These are phyloP conservation scores for Cucumis hystrix DNA, from an alignment of 306 rosid species.

Conservation along the genomic window DNA sequence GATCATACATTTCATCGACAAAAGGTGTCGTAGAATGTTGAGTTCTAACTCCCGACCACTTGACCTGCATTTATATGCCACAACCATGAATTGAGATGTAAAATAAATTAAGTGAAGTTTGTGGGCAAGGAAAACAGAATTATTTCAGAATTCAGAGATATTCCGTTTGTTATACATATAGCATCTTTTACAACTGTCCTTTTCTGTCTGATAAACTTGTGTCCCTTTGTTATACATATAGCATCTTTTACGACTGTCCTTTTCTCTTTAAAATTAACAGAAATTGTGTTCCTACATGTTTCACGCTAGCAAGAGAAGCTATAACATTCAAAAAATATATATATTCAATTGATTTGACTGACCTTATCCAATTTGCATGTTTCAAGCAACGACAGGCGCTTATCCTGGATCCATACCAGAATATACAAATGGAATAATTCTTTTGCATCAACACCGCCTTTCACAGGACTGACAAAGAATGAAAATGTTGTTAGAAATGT, in stretches of 20 bases:
- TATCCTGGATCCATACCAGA: conserved; percentile 89
- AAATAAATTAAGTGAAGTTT: neutral
- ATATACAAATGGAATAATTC: conserved; percentile 90
- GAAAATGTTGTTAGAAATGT: conserved; percentile 4
- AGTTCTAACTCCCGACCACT: conserved; percentile 95
- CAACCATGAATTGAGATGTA: neutral
- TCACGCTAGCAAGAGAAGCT: neutral
- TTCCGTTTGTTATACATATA: neutral
- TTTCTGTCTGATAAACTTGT: neutral
- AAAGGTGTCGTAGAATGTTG: conserved; percentile 95
- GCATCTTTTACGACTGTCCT: neutral
- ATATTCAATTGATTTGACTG: neutral
- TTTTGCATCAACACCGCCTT: conserved; percentile 95
- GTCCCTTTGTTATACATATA: neutral
- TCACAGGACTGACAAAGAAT: conserved; percentile 45
- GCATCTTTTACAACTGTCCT: neutral
- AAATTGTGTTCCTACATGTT: neutral
- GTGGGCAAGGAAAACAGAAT: too few species aligned
- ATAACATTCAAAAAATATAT: neutral
- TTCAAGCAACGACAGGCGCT: conserved; percentile 73
- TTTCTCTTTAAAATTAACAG: neutral
- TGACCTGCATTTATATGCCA: conserved; percentile 50
- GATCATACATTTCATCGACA: conserved; percentile 92
- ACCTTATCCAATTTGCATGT: conserved; percentile 93
- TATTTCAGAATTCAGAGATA: neutral